Conservation (phyloP, 495 filamentous ascomycete genomes). For the Lophiotrema nucula region DNA sequence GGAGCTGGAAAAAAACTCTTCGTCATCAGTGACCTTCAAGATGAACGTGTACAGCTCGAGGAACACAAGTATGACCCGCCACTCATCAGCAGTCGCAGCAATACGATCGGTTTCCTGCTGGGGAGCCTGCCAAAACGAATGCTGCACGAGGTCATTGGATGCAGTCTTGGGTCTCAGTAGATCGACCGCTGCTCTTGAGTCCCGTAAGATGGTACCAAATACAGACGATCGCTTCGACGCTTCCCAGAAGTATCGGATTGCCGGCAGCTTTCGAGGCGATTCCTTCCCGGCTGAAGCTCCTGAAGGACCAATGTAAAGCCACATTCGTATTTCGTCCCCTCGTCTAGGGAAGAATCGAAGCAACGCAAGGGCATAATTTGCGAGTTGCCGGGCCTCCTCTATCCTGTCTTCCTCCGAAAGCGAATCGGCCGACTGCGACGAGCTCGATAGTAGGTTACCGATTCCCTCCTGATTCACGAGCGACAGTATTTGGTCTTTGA, state of each 20-base stretch:
- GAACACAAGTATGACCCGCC: conserved; percentile 86
- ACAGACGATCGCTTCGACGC: conserved; percentile 65
- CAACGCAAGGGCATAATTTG: conserved; percentile 83
- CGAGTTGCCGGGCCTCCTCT: conserved; percentile 67
- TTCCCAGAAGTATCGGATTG: conserved; percentile 88
- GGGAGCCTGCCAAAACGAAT: conserved; percentile 22
- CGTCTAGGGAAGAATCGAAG: conserved; percentile 80
- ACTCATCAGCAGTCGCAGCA: conserved; percentile 61
- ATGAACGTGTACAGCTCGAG: conserved; percentile 92
- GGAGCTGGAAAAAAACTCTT: conserved; percentile 64
- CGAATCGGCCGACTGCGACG: background rate
- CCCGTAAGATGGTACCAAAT: conserved; percentile 62
- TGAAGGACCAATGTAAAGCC: conserved; percentile 78
- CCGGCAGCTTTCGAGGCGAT: conserved; percentile 49
- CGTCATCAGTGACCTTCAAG: conserved; percentile 88
- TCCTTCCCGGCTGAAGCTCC: conserved; percentile 39
- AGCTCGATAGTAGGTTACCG: conserved; percentile 54
- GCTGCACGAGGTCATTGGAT: conserved; percentile 31
- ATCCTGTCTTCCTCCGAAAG: conserved; percentile 18
- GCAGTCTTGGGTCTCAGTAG: conserved; percentile 50
- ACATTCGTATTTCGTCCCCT: conserved; percentile 92
- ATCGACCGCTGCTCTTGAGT: conserved; percentile 56
- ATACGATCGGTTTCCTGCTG: conserved; percentile 12
- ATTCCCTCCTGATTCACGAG: conserved; percentile 67
- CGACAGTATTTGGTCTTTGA: conserved; percentile 54